A percentile compares a stretch with the other conserved stretches of the same genome.
phyloP scores from a whole-genome alignment of 2,329 filamentous ascomycete species.

The Madurella fahalii region DNA sequence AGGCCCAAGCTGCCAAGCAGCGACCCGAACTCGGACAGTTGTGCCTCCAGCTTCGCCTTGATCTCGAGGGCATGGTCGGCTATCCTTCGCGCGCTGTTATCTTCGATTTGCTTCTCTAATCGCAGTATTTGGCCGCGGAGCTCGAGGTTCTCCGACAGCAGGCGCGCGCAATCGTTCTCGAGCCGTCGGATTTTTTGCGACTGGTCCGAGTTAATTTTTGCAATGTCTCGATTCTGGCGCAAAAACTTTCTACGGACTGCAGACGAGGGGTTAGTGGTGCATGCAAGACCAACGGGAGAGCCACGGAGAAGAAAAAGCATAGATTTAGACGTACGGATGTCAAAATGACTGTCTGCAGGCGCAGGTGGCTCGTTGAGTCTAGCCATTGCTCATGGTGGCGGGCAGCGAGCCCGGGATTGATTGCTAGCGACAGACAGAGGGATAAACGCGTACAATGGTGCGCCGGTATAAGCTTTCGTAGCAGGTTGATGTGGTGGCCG shows the following conservation, averaged over 20 bases:
- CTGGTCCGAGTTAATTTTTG: conserved; percentile 72
- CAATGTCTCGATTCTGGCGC: conserved; percentile 80
- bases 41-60: conserved; percentile 66
- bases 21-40: conserved; percentile 65
- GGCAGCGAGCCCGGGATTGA: neutral
- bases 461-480: neutral
- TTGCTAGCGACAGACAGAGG: neutral
- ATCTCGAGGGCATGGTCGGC: conserved; percentile 66
- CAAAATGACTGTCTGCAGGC: conserved; percentile 58
- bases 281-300: conserved; percentile 12
- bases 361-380: conserved; percentile 71
- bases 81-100: conserved; percentile 54
- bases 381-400: conserved; percentile 54
- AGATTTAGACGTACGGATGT: conserved; percentile 59
- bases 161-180: conserved; percentile 69
- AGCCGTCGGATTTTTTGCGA: conserved; percentile 72
- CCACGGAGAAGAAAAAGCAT: conserved; percentile 3
- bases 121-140: conserved; percentile 67
- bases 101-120: conserved; percentile 63
- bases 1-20: conserved; percentile 63
- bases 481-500: conserved; percentile 4
- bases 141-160: conserved; percentile 74
- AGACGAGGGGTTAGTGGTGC: conserved; percentile 17
- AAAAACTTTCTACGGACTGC: conserved; percentile 74
- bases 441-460: neutral